These are phyloP conservation scores for Pleurozium schreberi DNA, from an alignment of 225 moss, liverwort and hornwort species.

Conservation along the genomic window DNA sequence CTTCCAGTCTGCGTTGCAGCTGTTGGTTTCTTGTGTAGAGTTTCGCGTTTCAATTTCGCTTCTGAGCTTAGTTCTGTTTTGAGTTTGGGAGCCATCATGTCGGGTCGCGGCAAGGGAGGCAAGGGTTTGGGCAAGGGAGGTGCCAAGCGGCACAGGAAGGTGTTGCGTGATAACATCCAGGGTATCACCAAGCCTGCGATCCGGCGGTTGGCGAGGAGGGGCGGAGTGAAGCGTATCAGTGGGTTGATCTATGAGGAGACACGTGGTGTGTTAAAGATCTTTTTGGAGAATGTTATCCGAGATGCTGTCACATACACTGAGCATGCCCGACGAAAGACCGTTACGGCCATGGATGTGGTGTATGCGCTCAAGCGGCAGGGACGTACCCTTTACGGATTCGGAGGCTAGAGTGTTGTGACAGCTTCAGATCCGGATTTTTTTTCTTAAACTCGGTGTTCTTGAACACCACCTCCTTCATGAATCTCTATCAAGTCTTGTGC, in stretches of 20 bases:
- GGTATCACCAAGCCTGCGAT: conserved; percentile 5
- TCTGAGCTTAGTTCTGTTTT: no score
- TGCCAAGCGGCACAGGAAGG: conserved; percentile 19
- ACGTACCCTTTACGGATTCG: background rate
- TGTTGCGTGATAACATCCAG: conserved; percentile 6
- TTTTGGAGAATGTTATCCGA: background rate
- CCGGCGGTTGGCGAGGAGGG: conserved; percentile 7
- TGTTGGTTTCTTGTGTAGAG: accelerated
- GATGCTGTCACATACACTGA: conserved; percentile 5
- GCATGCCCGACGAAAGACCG: background rate
- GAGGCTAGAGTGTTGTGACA: background rate
- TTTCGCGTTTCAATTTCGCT: accelerated
- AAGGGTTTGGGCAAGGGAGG: background rate
- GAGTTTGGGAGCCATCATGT: background rate
- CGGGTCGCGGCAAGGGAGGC: background rate
- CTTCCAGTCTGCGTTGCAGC: accelerated
- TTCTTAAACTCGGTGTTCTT: conserved; percentile 1
- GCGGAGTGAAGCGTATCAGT: conserved; percentile 21
- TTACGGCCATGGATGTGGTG: conserved; percentile 6
- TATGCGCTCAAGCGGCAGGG: conserved; percentile 8
- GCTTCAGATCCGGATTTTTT: background rate
- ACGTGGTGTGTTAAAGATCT: background rate
- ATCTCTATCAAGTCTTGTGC: background rate
- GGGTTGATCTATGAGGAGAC: conserved; percentile 1
- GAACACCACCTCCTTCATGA: background rate